Evolutionary conservation across 129 eudicot species (phyloP).

Genomic region (Smallanthus sonchifolius): DNA sequence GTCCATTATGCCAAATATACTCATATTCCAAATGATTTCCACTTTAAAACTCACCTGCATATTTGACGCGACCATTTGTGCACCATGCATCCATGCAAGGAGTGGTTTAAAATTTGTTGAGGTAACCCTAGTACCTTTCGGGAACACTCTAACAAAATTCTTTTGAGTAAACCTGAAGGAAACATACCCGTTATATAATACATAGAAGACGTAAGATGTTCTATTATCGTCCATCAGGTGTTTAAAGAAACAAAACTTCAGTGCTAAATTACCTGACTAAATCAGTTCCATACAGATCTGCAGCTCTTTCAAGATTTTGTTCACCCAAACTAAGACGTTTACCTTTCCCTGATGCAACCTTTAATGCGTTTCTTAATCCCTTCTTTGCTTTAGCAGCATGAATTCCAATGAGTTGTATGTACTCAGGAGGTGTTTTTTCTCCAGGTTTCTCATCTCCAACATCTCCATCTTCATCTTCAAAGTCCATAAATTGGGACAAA

Average conservation of each 20-base stretch:
- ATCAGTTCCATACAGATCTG: conserved; percentile 49
- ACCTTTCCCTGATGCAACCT: conserved; percentile 36
- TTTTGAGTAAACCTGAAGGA: conserved; percentile 71
- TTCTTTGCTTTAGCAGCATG: conserved; percentile 68
- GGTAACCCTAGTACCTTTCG: conserved; percentile 83
- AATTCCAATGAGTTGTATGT: conserved; percentile 63
- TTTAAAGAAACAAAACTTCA: not conserved
- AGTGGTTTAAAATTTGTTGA: conserved; percentile 84
- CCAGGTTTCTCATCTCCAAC: conserved; percentile 29
- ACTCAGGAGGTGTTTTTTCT: conserved; percentile 39
- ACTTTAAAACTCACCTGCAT: conserved; percentile 67
- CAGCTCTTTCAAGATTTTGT: conserved; percentile 71
- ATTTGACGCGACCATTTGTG: conserved; percentile 96
- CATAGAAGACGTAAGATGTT: not conserved
- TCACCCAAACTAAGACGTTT: conserved; percentile 83
- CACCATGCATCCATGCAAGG: conserved; percentile 90
- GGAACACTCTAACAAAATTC: conserved; percentile 74
- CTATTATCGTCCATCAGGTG: conserved; percentile 2
- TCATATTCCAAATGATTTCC: not conserved
- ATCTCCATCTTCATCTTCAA: conserved; percentile 35
- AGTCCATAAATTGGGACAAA: conserved; percentile 11
- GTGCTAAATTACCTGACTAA: conserved; percentile 51
- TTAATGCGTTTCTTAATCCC: conserved; percentile 48
- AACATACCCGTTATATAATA: conserved; percentile 2
- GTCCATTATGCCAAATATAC: not conserved